A percentile compares a stretch with the other conserved stretches of the same genome.
Evolutionary conservation across 148 eudicot genomes (phyloP).

Genomic region (Gaultheria prostrata): DNA sequence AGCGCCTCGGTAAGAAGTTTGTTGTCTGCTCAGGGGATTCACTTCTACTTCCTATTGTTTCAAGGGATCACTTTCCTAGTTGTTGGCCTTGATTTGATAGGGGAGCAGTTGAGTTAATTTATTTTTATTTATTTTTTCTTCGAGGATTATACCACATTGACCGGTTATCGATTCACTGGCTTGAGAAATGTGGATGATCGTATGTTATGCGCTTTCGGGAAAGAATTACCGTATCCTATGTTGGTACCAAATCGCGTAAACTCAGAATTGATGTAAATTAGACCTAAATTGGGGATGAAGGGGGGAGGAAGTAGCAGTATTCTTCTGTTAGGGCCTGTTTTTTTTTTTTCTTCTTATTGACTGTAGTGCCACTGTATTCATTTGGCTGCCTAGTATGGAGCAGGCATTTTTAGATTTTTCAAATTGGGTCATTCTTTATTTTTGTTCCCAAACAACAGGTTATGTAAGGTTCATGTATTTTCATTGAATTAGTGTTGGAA

Average conservation of each 20-base stretch:
- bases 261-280: background rate
- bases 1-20: slow-evolving; percentile 89
- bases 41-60: slow-evolving; percentile 89
- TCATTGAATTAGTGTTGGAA: slow-evolving; percentile 3
- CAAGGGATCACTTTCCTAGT: slow-evolving; percentile 87
- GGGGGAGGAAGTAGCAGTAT: background rate
- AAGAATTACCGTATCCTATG: background rate
- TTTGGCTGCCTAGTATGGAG: background rate
- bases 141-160: background rate
- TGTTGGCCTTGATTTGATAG: slow-evolving; percentile 95
- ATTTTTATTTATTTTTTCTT: background rate
- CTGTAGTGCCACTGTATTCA: background rate
- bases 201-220: background rate
- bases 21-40: slow-evolving; percentile 91
- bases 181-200: background rate
- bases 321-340: background rate
- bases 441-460: slow-evolving; percentile 6
- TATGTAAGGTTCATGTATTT: slow-evolving; percentile 10
- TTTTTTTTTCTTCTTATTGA: too few species aligned
- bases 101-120: slow-evolving; percentile 77
- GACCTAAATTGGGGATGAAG: background rate
- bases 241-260: background rate
- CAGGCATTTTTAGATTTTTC: slow-evolving; percentile 3
- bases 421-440: slow-evolving; percentile 21
- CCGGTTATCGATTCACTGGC: background rate